Conservation (phyloP, 129 eudicot genomes). For the Lonicera japonica region DNA sequence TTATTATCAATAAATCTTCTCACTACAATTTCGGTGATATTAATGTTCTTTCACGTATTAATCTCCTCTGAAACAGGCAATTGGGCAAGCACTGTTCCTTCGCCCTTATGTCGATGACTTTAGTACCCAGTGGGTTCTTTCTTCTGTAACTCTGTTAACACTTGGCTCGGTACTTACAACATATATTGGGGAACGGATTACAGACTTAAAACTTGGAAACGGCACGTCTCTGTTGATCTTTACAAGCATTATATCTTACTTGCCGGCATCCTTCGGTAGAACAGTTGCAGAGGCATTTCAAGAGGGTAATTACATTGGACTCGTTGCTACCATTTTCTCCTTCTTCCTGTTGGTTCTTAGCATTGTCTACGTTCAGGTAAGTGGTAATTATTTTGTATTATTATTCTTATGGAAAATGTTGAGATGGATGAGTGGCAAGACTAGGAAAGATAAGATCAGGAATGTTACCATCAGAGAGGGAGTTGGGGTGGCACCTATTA, state of each 20-base stretch:
- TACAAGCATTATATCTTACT: slow-evolving; percentile 92
- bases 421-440: too few relatives aligned
- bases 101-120: slow-evolving; percentile 94
- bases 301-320: slow-evolving; percentile 85
- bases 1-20: neutral
- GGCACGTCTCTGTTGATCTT: slow-evolving; percentile 95
- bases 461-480: too few relatives aligned
- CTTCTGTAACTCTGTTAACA: slow-evolving; percentile 72
- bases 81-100: slow-evolving; percentile 91
- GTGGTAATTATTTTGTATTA: neutral
- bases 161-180: slow-evolving; percentile 88
- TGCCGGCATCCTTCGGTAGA: slow-evolving; percentile 98
- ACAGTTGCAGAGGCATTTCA: slow-evolving; percentile 85
- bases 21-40: neutral
- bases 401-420: too few relatives aligned
- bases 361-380: slow-evolving; percentile 97
- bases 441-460: too few relatives aligned
- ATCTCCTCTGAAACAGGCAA: slow-evolving; percentile 56
- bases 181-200: slow-evolving; percentile 82
- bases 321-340: slow-evolving; percentile 58
- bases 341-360: slow-evolving; percentile 83
- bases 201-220: slow-evolving; percentile 94
- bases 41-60: neutral
- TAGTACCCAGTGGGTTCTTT: slow-evolving; percentile 84
- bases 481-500: too few relatives aligned